Evolutionary conservation across 1,139 yeast species (phyloP).

Genomic region (Pichia sp.): DNA sequence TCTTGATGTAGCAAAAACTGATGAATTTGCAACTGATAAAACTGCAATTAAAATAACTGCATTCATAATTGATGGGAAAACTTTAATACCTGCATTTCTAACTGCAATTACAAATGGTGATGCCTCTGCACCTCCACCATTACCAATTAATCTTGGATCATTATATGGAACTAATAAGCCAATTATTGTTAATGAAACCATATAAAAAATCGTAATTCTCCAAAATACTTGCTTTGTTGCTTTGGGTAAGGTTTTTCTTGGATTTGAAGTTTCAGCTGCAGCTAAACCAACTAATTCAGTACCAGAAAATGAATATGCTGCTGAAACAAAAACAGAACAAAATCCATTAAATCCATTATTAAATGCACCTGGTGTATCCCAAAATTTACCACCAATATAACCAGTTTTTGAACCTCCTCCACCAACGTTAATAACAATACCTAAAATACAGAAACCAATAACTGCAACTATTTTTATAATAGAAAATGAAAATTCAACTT

Average conservation of each 20-base stretch:
- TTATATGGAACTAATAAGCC: constrained; percentile 61
- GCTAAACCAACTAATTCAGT: constrained; percentile 38
- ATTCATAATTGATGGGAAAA: constrained; percentile 58
- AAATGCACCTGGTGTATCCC: constrained; percentile 60
- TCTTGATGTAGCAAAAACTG: constrained; percentile 70
- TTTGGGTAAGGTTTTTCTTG: constrained; percentile 52
- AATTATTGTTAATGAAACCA: constrained; percentile 41
- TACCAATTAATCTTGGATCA: constrained; percentile 37
- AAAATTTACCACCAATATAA: constrained; percentile 50
- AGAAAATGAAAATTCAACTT: constrained; percentile 23
- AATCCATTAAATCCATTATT: constrained; percentile 41
- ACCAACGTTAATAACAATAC: constrained; percentile 45
- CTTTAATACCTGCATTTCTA: constrained; percentile 45
- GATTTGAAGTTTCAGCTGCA: constrained; percentile 41
- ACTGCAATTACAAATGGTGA: constrained; percentile 74
- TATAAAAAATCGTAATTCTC: constrained; percentile 61
- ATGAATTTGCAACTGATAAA: constrained; percentile 63
- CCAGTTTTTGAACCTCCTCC: constrained; percentile 53
- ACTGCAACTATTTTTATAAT: constrained; percentile 21
- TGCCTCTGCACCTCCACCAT: constrained; percentile 47
- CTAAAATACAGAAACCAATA: constrained; percentile 44
- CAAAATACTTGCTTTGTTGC: constrained; percentile 71
- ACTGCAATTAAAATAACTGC: constrained; percentile 62
- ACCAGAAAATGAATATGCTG: constrained; percentile 55
- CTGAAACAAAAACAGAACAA: constrained; percentile 41